Base-by-base conservation (phyloP, 371 early-diverging fungal genomes). In the Rhizopus stolonifer region DNA sequence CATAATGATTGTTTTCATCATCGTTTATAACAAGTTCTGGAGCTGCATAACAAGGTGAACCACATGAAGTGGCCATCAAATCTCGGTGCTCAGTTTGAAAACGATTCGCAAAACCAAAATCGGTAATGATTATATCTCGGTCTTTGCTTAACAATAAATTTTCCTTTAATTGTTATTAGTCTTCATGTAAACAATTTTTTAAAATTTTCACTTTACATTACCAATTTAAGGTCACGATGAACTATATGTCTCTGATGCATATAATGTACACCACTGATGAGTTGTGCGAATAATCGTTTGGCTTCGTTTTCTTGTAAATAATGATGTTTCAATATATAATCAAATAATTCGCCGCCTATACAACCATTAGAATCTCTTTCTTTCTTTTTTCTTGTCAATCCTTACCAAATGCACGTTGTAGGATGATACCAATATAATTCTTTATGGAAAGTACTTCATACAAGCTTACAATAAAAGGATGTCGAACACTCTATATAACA, bases 41-140 rank as follows among this genome's bases (percentile, higher is more conserved):
- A 7, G 97, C 94, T 4, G 97, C 96, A 70, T 96, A 97, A 71
- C 95, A 95, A 6, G 97, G 97, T 43, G 91, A 90, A n/a, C 97
- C 97, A 60, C 97, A 97, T 13, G 88, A 88, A 3, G 95, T 93
- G 9, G 84, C 79, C 83, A 94, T 84, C 32, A 95, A 74, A 47
- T 89, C 86, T 46, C 72, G 73, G 21, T 68, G 61, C 14, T 71
- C 64, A 23, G 67, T 65, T 38, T 81, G 70, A 58, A 89, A 92
- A 60, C 89, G 85, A 72, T 98, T 98, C 19, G 96, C 95, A 62
- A 99, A 94, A 6, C 99, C 99, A 85, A 99, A 99, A 65, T 99
- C 99, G 4, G 95, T 95, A 60, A 99, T 91, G 57, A 93, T 88
- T 31, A 97, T 88, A 70, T 90, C 86, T 40, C 90, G 80, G 54